Evolutionary conservation across 2,329 filamentous ascomycete species (phyloP), one percentile per base, ranked within the genome.

Genomic region (Talaromyces albobiverticillius): DNA sequence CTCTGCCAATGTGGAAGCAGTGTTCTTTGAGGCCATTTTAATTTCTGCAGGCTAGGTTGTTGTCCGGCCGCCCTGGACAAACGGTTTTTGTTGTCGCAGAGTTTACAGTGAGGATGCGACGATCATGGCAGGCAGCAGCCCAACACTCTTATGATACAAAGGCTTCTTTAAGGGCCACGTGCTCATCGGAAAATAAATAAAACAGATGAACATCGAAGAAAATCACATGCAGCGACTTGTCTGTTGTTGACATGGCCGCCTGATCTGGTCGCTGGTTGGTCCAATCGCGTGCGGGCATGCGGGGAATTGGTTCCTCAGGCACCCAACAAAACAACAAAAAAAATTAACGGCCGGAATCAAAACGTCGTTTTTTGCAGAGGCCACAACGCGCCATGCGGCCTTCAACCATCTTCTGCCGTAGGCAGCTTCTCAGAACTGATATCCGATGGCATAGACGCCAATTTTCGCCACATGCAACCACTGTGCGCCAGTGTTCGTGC

Each of bases 1-100:
- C 43, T 71, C 69, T 8, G 65, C 68, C 52, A 72, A 57, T 29
- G 64, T 60, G 46, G 48, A 45, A 46, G 59, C 57, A 11, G 48
- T 29, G 13, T 48, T 32, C 23, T 10, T 20, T 16, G 29, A 40
- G 13, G 46, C 36, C 36, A 53, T 56, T 25, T 42, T 18, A 13
- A n/a, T 25, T 26, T 8, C n/a, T 18, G 50, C 14, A 14, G 7
- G 18, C 13, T 25, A 23, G 14, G 22, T 16, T 5, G 11, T 31
- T 29, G 23, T 40, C 8, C n/a, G 32, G 32, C 32, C 32, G 9
- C 16, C 4, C 16, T 16, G 14, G 8, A 6, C 16, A 22, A 4
- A 7, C 16, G 5, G 9, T 20, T 40, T 22, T 40, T 40, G 18
- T 16, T 20, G 18, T 40, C 18, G 36, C 3, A 16, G 34, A 9